Evolutionary conservation across 495 filamentous ascomycete genomes (phyloP).

Genomic region (Hyaloscypha bicolor): DNA sequence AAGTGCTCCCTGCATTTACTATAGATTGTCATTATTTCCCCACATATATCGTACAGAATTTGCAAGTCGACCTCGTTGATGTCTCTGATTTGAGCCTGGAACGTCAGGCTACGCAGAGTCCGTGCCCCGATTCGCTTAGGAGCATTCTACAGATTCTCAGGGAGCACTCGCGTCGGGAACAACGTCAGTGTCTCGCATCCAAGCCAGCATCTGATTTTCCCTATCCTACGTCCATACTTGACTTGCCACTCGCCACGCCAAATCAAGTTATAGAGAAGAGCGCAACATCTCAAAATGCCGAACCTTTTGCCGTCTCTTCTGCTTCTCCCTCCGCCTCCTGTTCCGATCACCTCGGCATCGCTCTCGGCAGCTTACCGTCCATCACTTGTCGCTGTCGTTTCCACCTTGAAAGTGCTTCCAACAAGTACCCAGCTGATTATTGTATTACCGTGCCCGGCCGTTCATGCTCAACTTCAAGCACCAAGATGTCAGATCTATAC

Average conservation of each 20-base stretch:
- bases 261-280: not conserved
- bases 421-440: conserved; percentile 50
- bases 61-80: too few species aligned
- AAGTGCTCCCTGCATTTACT: too few species aligned
- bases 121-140: too few species aligned
- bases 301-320: conserved; percentile 49
- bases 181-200: too few species aligned
- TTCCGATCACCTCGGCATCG: conserved; percentile 43
- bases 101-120: too few species aligned
- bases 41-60: too few species aligned
- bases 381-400: conserved; percentile 49
- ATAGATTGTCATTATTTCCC: too few species aligned
- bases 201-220: not conserved
- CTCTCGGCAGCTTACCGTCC: conserved; percentile 60
- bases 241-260: not conserved
- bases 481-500: conserved; percentile 60
- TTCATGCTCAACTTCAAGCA: conserved; percentile 43
- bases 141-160: too few species aligned
- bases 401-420: conserved; percentile 44
- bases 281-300: conserved; percentile 21
- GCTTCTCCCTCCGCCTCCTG: conserved; percentile 59
- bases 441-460: conserved; percentile 54
- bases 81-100: too few species aligned
- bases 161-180: too few species aligned
- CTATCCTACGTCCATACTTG: not conserved